Conservation (phyloP, 768 basidiomycete genomes). For the Auricularia cornea region DNA sequence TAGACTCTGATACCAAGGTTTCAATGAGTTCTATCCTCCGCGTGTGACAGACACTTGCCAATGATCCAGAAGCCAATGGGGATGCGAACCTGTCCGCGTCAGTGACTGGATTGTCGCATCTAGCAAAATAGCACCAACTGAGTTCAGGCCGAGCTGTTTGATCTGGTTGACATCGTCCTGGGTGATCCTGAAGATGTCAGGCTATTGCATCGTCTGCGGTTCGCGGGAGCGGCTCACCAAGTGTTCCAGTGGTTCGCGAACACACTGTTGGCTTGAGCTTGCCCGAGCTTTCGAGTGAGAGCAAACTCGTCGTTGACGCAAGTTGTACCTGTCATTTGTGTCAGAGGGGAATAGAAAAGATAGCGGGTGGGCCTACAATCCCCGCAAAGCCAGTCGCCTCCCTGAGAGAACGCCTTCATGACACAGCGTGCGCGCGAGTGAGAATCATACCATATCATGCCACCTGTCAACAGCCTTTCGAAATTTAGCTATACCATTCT, state of each 20-base stretch:
- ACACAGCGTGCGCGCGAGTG: background rate
- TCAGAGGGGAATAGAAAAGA: background rate
- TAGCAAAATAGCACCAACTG: background rate
- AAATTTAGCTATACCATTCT: too few species aligned
- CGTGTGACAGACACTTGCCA: too few species aligned
- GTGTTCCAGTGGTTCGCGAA: slow-evolving; percentile 1
- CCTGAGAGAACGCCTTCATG: background rate
- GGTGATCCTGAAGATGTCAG: background rate
- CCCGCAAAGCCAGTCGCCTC: background rate
- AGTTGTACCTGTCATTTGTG: background rate
- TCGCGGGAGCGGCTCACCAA: background rate
- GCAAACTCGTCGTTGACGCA: slow-evolving; percentile 1
- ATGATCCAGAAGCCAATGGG: background rate
- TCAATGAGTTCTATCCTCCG: too few species aligned
- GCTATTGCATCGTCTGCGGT: too few species aligned
- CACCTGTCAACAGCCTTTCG: background rate
- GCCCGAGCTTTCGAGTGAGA: background rate
- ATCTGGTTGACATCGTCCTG: slow-evolving; percentile 1
- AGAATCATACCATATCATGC: background rate
- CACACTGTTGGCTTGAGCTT: background rate
- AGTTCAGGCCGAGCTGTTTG: background rate
- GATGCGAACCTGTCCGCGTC: background rate
- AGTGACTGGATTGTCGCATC: background rate
- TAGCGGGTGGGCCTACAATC: background rate
- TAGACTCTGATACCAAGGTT: background rate